These are phyloP conservation scores for Solanum hybrid DNA, from an alignment of 305 asterid genomes.

Conservation along the genomic window DNA sequence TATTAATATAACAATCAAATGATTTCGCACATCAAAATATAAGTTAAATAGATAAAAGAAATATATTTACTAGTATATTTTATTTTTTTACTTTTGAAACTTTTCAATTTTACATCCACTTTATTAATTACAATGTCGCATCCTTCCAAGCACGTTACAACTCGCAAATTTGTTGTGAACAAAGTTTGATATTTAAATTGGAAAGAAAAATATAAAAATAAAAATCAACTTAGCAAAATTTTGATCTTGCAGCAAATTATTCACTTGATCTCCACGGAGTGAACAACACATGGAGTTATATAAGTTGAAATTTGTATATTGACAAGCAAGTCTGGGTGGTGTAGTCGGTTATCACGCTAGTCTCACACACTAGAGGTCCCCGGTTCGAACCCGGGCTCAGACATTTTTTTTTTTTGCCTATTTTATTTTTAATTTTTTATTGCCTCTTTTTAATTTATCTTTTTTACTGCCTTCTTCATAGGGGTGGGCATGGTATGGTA, in stretches of 20 bases:
- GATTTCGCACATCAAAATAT: not conserved
- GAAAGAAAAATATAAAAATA: not conserved
- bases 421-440: too few species aligned
- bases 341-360: conserved; percentile 99
- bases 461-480: too few species aligned
- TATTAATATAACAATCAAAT: not conserved
- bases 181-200: not conserved
- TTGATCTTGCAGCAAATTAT: not conserved
- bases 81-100: not conserved
- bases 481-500: too few species aligned
- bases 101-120: not conserved
- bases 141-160: not conserved
- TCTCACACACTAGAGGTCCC: conserved; percentile 99
- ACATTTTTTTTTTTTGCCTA: conserved; percentile 16
- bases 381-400: conserved; percentile 99
- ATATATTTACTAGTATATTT: not conserved
- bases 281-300: rapidly evolving
- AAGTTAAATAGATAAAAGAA: not conserved
- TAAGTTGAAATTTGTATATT: rapidly evolving
- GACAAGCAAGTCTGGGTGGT: conserved; percentile 75
- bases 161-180: not conserved
- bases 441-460: not conserved
- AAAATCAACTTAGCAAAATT: not conserved
- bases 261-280: too few species aligned
- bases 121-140: not conserved